Base-by-base conservation (phyloP, 805 yeast genomes). In the Ogataea sp. region DNA sequence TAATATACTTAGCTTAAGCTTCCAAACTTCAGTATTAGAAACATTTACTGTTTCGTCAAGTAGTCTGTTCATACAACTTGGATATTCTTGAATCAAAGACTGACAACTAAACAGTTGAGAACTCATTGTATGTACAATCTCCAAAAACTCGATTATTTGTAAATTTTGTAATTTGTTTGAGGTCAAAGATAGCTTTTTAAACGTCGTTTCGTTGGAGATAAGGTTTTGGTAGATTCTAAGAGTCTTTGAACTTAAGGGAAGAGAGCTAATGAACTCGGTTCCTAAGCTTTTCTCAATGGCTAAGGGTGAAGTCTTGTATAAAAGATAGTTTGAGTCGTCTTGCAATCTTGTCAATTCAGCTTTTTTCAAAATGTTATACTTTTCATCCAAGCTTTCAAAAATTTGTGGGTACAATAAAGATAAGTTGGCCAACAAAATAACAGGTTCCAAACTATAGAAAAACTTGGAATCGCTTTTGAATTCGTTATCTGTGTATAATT, bases 41-140 rank as follows among this genome's bases (percentile, higher is more conserved):
- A 52, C 41, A 20, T 39, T 30, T 15, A 39, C 42, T 34, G 42
- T 43, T 10, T 55, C 58, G 34, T 53, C 52, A 11, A 61, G 42
- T 30, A 62, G 36, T 18, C 40, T 40, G 26, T 52, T 52, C 53
- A 62, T 45, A 11, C 54, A 45, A 6, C 37, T 32, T 2, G 64
- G 56, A 62, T 62, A 61, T 2, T 41, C 39, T 11, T 38, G 35
- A 2, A 59, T 39, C 10, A 65, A 42, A 17, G 45, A 53, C 1
- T 36, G 24, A 10, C 47, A 30, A 4, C 62, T 55, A 44, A 56
- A 51, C 2, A 48, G 28, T 2, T 47, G 42, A 6, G 37, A 20
- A 0, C 55, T 39, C n/a, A 65, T 32, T 1, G 48, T 42, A 6
- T 30, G 38, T 32, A 62, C 16, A 4, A 62, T 25, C 24, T 50